phyloP scores from a whole-genome alignment of 176 grass and related monocot species.

The Paspalum notatum region DNA sequence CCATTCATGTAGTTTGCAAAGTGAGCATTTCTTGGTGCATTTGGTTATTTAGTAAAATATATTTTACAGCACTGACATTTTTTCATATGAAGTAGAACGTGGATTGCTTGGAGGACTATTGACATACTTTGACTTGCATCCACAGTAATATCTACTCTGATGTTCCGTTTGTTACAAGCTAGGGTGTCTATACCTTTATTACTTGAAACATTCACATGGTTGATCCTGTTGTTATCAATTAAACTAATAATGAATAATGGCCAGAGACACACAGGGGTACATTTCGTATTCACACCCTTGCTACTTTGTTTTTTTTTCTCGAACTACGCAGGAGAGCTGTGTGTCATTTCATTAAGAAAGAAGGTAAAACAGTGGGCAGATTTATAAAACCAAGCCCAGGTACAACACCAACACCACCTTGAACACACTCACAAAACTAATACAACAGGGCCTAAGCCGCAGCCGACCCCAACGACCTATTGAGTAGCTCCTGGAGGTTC shows the following conservation, averaged over 20 bases:
- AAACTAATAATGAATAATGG: neutral
- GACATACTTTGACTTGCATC: neutral
- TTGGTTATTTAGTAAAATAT: constrained; percentile 13
- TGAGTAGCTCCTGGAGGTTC: no score
- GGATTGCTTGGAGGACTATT: neutral
- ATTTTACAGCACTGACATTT: neutral
- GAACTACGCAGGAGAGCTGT: no score
- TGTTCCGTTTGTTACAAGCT: neutral
- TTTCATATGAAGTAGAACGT: neutral
- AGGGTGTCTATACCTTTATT: neutral
- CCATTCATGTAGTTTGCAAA: neutral
- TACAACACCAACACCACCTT: no score
- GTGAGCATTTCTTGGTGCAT: constrained; percentile 15
- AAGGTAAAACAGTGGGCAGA: no score
- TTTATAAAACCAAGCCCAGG: no score
- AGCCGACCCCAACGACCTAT: no score
- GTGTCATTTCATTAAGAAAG: no score
- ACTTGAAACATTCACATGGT: neutral
- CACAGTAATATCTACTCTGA: neutral
- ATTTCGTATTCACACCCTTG: neutral
- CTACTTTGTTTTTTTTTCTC: neutral
- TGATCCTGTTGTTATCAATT: neutral
- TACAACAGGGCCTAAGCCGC: no score
- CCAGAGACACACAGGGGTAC: neutral
- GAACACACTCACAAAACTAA: no score